Evolutionary conservation across 2,329 filamentous ascomycete species (phyloP), one percentile per base, ranked within the genome.

Genomic region (Helicocarpus griseus): DNA sequence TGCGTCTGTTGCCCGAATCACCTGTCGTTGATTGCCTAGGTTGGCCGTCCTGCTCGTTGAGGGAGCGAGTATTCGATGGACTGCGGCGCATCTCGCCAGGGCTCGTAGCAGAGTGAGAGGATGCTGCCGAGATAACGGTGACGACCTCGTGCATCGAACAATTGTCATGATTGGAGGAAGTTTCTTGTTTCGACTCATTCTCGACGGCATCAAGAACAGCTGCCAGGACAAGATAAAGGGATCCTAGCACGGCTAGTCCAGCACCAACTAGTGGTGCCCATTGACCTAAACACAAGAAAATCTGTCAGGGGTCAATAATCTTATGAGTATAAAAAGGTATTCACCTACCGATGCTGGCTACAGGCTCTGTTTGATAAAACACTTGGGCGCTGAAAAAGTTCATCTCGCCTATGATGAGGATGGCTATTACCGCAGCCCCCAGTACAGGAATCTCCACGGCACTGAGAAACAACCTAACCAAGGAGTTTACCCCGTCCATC

Each of bases 351-450:
- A 85, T 73, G 54, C 77, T 82, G 4, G 70, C 70, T 49, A 85
- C 78, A 0, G 81, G 80, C 54, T 86, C 83, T 0, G 79, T 84
- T 54, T 82, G 73, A 53, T 78, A 82, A 0, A 56, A 58, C 3
- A 86, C 70, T 51, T 77, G 78, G 0, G 50, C 19, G 45, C 78
- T 84, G 57, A 74, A 85, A 56, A 86, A 81, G 57, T 86, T 86
- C 29, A 72, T 70, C 63, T 86, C 83, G 0, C 83, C 83, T 0
- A 81, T 64, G 3, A 82, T 69, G 3, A 86, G 66, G 4, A 85
- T 78, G 1, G 78, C 75, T 1, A 84, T 52, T 0, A 83, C 77
- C 1, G 78, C 79, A 5, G 72, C 77, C 1, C 72, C 75, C 51
- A 85, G 83, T 0, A 86, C 57, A 0, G 79, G 79, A 3, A 82